Base-by-base conservation (phyloP, 2,329 filamentous ascomycete species). In the Epicoccum nigrum region DNA sequence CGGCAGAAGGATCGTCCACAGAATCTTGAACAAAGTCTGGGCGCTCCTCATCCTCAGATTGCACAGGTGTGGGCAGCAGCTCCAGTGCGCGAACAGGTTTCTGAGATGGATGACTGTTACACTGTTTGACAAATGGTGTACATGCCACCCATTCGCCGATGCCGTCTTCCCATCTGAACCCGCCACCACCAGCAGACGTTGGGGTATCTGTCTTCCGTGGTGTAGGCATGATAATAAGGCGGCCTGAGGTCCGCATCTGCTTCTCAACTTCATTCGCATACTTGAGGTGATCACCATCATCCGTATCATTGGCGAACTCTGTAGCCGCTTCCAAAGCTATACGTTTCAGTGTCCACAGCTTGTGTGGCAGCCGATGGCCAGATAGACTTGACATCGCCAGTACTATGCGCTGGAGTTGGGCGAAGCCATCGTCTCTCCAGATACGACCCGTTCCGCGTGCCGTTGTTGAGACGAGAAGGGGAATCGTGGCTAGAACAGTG, bases 91-190 rank as follows among this genome's bases (percentile, higher is more conserved):
- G 62, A 11, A 68, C 40, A 1, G 63, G 60, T 23, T 59, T 59
- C 32, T 50, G 54, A 5, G 40, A 21, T 11, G 57, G 19, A 8
- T 38, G 53, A 34, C 61, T 58, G n/a, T 51, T 44, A 11, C 56
- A 47, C 25, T 64, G 60, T 32, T 62, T 66, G 7, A 51, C 43
- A 56, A 71, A 71, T 0, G 76, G 76, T 7, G 76, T 77, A 30
- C 67, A 72, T 0, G 68, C 64, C n/a, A 78, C 71, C 76, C 76
- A 79, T 53, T 79, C 76, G 19, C 74, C 74, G 28, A 79, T 72
- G 8, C 74, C 75, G 39, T 77, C 75, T 57, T 79, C 76, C 74
- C 75, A 78, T 17, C 69, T 64, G 45, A 74, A 74, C 12, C 28
- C 28, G 12, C 64, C 63, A 12, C 45, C 28, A 11, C 45, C 39